Evolutionary conservation across 768 basidiomycete genomes (phyloP).

Genomic region (Suillus tomentosus): DNA sequence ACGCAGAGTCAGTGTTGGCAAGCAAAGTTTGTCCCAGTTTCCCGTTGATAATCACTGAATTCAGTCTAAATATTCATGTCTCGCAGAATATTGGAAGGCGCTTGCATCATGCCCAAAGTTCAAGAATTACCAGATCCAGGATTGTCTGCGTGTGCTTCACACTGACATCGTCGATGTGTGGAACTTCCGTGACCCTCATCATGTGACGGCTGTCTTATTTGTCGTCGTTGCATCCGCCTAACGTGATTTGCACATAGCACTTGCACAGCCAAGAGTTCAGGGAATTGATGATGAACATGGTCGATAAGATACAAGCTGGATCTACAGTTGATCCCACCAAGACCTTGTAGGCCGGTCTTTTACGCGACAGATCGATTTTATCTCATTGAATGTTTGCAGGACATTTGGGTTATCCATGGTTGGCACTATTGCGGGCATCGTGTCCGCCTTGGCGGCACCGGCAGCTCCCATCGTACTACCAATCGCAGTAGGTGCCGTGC

Average conservation of each 20-base stretch:
- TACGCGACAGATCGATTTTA: no score
- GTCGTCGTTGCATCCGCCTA: no score
- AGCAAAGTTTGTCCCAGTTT: constrained; percentile 14
- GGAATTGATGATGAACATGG: no score
- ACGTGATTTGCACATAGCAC: no score
- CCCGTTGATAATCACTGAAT: background rate
- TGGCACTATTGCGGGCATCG: background rate
- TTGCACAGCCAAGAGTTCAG: no score
- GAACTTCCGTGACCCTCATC: constrained; percentile 18
- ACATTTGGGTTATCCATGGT: background rate
- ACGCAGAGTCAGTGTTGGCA: constrained; percentile 2
- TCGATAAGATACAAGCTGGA: no score
- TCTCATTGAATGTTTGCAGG: background rate
- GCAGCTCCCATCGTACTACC: constrained; percentile 5
- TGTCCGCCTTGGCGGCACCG: background rate
- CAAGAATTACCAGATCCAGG: background rate
- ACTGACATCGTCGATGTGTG: constrained; percentile 21
- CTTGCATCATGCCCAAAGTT: constrained; percentile 18
- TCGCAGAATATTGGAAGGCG: constrained; percentile 21
- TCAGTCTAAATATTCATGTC: background rate
- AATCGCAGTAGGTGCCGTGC: background rate
- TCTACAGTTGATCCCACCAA: no score
- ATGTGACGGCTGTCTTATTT: background rate
- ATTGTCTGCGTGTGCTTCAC: constrained; percentile 21
- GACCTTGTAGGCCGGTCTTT: no score